Conservation (phyloP, 331 rosid species). For the Erythrophleum ivorense region DNA sequence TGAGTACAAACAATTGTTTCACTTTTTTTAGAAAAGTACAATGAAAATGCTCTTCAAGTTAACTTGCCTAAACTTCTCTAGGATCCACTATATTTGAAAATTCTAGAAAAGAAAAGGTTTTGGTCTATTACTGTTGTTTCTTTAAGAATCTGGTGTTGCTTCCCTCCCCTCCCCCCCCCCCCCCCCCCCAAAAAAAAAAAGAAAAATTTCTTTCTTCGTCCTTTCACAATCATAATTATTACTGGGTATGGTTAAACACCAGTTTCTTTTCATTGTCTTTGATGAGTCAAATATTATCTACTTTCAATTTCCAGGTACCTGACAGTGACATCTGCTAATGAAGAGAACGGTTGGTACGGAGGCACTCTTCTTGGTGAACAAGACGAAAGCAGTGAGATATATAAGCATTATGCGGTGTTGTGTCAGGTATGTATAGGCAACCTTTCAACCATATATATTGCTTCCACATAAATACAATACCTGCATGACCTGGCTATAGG, state of each 20-base stretch:
- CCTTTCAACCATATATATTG: not conserved
- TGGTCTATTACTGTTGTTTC: not conserved
- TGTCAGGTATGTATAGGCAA: constrained; percentile 56
- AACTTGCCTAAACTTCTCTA: not conserved
- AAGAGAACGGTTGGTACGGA: constrained; percentile 91
- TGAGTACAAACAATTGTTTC: not conserved
- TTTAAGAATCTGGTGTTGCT: not conserved
- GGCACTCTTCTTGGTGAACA: constrained; percentile 89
- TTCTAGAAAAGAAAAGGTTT: not conserved
- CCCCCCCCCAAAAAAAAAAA: no score
- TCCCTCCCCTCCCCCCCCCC: no score
- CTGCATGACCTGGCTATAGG: not conserved
- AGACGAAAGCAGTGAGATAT: constrained; percentile 85
- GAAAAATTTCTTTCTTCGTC: not conserved
- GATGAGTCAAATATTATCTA: not conserved
- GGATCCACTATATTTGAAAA: not conserved
- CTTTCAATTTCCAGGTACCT: constrained; percentile 37
- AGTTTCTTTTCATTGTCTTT: not conserved
- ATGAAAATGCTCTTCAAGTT: not conserved
- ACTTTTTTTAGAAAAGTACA: not conserved
- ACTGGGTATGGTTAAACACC: not conserved
- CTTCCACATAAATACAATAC: not conserved
- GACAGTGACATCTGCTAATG: constrained; percentile 71
- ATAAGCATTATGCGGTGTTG: constrained; percentile 81
- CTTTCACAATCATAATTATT: not conserved